Percentiles rank a stretch among this genome's conserved stretches.
Evolutionary conservation across 495 filamentous ascomycete species (phyloP).

Genomic region (Podospora bellae-mahoneyi): DNA sequence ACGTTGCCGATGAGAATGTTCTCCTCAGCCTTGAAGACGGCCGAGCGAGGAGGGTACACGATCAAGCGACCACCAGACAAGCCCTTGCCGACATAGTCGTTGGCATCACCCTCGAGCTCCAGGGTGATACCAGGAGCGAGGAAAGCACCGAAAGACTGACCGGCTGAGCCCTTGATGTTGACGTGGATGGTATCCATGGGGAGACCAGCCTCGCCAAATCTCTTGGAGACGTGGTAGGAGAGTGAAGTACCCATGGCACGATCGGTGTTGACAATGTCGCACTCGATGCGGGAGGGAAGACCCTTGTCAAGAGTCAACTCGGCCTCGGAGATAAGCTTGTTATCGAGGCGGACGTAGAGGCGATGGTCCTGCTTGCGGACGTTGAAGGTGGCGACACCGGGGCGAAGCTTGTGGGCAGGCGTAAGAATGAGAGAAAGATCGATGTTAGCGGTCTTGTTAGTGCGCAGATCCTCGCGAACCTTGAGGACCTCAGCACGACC

Average conservation of each 20-base stretch:
- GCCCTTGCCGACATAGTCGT: slow-evolving; percentile 98
- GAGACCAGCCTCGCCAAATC: slow-evolving; percentile 85
- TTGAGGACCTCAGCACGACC: slow-evolving; percentile 85
- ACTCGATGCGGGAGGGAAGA: slow-evolving; percentile 90
- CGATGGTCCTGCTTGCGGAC: slow-evolving; percentile 97
- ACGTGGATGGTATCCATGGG: slow-evolving; percentile 95
- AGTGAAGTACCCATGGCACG: slow-evolving; percentile 91
- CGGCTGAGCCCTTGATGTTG: slow-evolving; percentile 97
- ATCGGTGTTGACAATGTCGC: slow-evolving; percentile 97
- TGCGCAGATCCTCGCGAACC: slow-evolving; percentile 84
- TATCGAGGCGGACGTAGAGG: slow-evolving; percentile 91
- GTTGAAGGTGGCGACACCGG: slow-evolving; percentile 97
- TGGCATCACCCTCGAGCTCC: slow-evolving; percentile 95
- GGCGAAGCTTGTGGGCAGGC: slow-evolving; percentile 91
- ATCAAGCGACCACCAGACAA: slow-evolving; percentile 94
- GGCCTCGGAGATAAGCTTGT: slow-evolving; percentile 97
- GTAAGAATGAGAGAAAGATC: slow-evolving; percentile 95
- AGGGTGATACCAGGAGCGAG: slow-evolving; percentile 93
- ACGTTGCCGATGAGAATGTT: slow-evolving; percentile 96
- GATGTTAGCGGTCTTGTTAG: slow-evolving; percentile 85
- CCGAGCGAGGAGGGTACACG: slow-evolving; percentile 89
- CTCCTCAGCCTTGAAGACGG: slow-evolving; percentile 96
- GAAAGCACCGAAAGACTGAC: slow-evolving; percentile 96
- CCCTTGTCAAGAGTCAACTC: slow-evolving; percentile 97
- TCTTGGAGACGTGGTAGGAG: slow-evolving; percentile 93